Evolutionary conservation across 1,139 yeast species (phyloP).

Genomic region (Blastobotrys malaysiensis): DNA sequence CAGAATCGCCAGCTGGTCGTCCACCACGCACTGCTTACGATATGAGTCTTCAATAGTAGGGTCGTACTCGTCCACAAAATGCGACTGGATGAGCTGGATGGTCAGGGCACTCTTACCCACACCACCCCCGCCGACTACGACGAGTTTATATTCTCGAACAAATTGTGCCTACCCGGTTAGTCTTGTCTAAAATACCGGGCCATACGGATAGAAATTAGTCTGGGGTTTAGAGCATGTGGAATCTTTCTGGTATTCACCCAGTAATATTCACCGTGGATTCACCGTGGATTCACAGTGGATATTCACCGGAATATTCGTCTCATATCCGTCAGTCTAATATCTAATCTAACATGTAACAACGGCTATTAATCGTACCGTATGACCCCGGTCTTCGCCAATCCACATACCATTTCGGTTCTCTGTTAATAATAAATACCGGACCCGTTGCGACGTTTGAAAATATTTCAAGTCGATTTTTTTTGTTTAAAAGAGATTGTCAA

Average conservation of each 20-base stretch:
- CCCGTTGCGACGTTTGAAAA: no score
- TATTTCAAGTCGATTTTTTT: background rate
- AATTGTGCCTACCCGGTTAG: constrained; percentile 13
- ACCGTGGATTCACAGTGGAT: no score
- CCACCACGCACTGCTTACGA: constrained; percentile 85
- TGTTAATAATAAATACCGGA: background rate
- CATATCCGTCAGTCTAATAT: no score
- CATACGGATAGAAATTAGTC: no score
- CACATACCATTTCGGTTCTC: no score
- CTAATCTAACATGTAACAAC: no score
- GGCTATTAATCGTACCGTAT: no score
- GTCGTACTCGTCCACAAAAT: constrained; percentile 93
- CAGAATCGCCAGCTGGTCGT: constrained; percentile 84
- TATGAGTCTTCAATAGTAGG: constrained; percentile 98
- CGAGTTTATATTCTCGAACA: constrained; percentile 60
- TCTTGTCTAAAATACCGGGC: background rate
- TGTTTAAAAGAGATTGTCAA: background rate
- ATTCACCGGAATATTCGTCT: no score
- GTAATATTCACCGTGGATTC: no score
- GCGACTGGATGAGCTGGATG: constrained; percentile 55
- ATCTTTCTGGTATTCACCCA: no score
- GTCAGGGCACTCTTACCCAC: constrained; percentile 97
- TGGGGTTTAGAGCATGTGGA: no score
- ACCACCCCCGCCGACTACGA: constrained; percentile 98
- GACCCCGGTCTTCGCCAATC: no score